Evolutionary conservation across 257 asterid species (phyloP).

Genomic region (Cynanchum wilfordii): DNA sequence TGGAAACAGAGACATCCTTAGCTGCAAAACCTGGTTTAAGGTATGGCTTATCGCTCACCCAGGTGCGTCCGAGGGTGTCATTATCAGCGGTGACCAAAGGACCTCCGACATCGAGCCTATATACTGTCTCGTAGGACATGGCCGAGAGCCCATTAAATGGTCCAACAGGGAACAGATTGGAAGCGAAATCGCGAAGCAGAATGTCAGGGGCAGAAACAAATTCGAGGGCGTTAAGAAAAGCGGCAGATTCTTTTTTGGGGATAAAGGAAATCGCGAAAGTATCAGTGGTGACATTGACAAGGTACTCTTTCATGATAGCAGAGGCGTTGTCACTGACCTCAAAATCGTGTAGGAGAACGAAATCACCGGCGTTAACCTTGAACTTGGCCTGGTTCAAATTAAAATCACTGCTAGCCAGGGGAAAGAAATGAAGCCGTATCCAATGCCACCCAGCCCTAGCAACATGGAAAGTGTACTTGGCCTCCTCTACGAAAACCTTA

Average conservation of each 20-base stretch:
- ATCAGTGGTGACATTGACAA: conserved; percentile 50
- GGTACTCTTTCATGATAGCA: conserved; percentile 31
- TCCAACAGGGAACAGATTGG: conserved; percentile 39
- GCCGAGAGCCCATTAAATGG: conserved; percentile 32
- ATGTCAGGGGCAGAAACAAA: conserved; percentile 54
- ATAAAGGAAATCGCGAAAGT: conserved; percentile 32
- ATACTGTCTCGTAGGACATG: conserved; percentile 33
- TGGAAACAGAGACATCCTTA: conserved; percentile 30
- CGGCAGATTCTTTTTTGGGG: conserved; percentile 34
- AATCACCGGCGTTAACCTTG: conserved; percentile 31
- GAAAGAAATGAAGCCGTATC: conserved; percentile 70
- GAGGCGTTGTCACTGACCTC: conserved; percentile 13
- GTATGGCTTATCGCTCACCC: conserved; percentile 47
- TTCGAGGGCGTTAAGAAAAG: conserved; percentile 54
- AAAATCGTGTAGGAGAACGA: conserved; percentile 45
- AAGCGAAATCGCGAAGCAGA: conserved; percentile 32
- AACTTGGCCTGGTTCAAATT: conserved; percentile 43
- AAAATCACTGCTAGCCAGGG: conserved; percentile 27
- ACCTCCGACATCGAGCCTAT: conserved; percentile 54
- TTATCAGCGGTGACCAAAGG: conserved; percentile 25
- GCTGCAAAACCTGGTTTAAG: conserved; percentile 50
- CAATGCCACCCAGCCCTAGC: conserved; percentile 74
- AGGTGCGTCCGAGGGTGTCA: conserved; percentile 40
- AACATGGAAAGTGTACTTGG: conserved; percentile 61
- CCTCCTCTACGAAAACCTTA: conserved; percentile 41